Base-by-base conservation (phyloP, 2,329 filamentous ascomycete species). In the Penicillium paneum region DNA sequence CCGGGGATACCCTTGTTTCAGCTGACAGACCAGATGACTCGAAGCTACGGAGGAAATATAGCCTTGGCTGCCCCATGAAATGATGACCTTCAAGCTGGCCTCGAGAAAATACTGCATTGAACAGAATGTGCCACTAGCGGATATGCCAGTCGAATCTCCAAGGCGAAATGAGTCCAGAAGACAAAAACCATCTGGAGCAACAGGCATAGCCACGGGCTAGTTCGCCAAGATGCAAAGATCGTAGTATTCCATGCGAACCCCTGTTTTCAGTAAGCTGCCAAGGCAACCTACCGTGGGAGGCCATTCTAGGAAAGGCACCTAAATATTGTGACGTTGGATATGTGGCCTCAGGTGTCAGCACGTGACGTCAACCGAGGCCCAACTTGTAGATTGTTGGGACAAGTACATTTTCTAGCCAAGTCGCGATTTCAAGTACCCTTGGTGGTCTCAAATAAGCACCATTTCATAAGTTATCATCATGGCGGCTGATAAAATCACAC, bases 401-500 rank as follows among this genome's bases (percentile, higher is more conserved):
- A 36, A 36, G 28, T 28, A 49, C 17, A 11, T 55, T 57, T 51
- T 53, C 42, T 41, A n/a, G 57, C 36, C 32, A 26, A 38, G 26
- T 40, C 32, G 39, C 31, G 32, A 53, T 40, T 46, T 43, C 43
- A 54, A 49, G 50, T 40, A 53, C 24, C 42, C 21, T 26, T 41
- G 19, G 32, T 42, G 36, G 38, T 17, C 13, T 8, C 15, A 32
- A 32, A 35, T 45, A 32, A 31, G 10, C 7, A n/a, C n/a, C 39
- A 43, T 34, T 39, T 46, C 17, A 50, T 12, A 28, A n/a, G 15
- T 19, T 6, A 34, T 48, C 50, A 75, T 76, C 71, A 66, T 71
- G 44, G 67, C 71, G 50, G 38, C 50, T 41, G 44, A 32, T 15
- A 67, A 63, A 28, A 68, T 78, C 48, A 73, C 70, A 3, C 65